These are phyloP conservation scores for Lentinula aciculospora DNA, from an alignment of 768 basidiomycete genomes.

Conservation along the genomic window DNA sequence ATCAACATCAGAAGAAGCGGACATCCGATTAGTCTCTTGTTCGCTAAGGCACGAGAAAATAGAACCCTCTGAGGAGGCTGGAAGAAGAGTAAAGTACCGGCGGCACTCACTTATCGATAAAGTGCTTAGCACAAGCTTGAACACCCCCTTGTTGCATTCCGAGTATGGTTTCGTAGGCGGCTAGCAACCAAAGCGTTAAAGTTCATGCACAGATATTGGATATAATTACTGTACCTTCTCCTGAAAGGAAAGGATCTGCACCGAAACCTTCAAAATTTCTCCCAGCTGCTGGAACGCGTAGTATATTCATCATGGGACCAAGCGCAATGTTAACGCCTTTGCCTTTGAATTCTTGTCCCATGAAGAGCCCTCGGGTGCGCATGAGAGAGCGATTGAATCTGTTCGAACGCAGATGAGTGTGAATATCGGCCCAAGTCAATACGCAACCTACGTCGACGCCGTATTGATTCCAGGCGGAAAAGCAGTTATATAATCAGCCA, in stretches of 20 bases:
- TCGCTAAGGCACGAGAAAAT: slow-evolving; percentile 35
- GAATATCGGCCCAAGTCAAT: background rate
- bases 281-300: slow-evolving; percentile 70
- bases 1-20: slow-evolving; percentile 62
- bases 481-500: slow-evolving; percentile 63
- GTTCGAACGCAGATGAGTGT: background rate
- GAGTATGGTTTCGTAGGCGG: slow-evolving; percentile 72
- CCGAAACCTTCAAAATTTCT: slow-evolving; percentile 97
- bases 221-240: slow-evolving; percentile 34
- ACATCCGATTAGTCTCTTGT: slow-evolving; percentile 58
- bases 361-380: slow-evolving; percentile 66
- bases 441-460: slow-evolving; percentile 62
- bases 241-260: slow-evolving; percentile 81
- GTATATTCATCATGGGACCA: slow-evolving; percentile 34
- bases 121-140: slow-evolving; percentile 85
- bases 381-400: slow-evolving; percentile 78
- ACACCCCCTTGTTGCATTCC: slow-evolving; percentile 79
- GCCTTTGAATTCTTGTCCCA: slow-evolving; percentile 78
- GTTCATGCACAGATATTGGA: background rate
- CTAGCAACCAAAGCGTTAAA: slow-evolving; percentile 9
- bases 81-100: background rate
- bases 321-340: slow-evolving; percentile 74
- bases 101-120: slow-evolving; percentile 59
- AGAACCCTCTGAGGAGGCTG: too few relatives aligned
- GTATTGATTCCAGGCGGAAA: slow-evolving; percentile 85